These are phyloP conservation scores for Taxillus chinensis DNA, from an alignment of 164 flowering plant genomes.

Conservation along the genomic window DNA sequence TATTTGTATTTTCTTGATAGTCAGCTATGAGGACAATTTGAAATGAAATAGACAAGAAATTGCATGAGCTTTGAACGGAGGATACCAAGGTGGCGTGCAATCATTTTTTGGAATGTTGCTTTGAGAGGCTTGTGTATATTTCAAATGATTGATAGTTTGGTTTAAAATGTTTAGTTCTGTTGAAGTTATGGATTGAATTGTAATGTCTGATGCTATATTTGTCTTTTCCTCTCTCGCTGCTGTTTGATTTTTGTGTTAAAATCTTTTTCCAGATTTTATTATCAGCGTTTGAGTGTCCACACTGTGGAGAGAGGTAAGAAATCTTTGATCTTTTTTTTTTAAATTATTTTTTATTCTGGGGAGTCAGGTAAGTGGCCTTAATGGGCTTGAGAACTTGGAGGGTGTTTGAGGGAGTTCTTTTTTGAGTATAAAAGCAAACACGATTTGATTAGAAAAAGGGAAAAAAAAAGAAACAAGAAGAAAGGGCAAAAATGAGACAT, in stretches of 20 bases:
- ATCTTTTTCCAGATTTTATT: slow-evolving; percentile 50
- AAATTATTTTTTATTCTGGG: no score
- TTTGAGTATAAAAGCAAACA: no score
- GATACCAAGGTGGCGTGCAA: no score
- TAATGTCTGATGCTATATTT: background rate
- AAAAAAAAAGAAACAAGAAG: no score
- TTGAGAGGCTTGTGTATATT: no score
- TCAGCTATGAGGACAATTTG: background rate
- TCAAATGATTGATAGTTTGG: background rate
- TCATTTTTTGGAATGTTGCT: no score
- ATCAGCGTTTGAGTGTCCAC: slow-evolving; percentile 91
- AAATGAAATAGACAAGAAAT: background rate
- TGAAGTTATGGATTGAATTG: background rate
- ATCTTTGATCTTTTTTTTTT: background rate
- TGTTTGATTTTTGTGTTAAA: background rate
- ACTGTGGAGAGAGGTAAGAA: slow-evolving; percentile 80
- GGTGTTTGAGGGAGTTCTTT: no score
- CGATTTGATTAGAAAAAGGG: no score
- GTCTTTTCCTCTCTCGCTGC: background rate
- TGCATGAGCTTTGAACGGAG: background rate
- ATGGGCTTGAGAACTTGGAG: no score
- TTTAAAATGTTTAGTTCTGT: background rate
- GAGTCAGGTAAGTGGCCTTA: no score
- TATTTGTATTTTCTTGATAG: background rate
- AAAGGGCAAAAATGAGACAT: no score